Evolutionary conservation across 768 basidiomycete species (phyloP).

Genomic region (Agaricus sinodeliciosus): DNA sequence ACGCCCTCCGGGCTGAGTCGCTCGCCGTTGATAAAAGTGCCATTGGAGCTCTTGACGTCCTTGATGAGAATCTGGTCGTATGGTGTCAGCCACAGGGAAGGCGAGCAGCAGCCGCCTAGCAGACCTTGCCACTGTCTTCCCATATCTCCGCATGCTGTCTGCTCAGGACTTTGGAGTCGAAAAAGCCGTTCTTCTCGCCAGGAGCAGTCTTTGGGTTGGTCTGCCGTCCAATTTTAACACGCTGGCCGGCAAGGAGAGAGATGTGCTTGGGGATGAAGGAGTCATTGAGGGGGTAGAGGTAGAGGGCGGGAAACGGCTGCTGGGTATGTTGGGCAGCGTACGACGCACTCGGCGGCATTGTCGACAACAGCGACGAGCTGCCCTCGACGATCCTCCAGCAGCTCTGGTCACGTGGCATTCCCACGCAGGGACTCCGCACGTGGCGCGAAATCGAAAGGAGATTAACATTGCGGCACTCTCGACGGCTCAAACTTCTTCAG

Average conservation of each 20-base stretch:
- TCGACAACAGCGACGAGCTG: constrained; percentile 5
- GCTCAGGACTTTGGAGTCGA: constrained; percentile 91
- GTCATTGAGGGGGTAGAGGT: constrained; percentile 90
- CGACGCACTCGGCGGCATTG: constrained; percentile 18
- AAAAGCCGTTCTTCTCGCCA: constrained; percentile 90
- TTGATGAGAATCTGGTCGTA: constrained; percentile 86
- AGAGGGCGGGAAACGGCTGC: constrained; percentile 39
- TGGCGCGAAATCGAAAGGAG: no score
- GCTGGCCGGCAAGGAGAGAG: constrained; percentile 58
- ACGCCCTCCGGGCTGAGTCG: constrained; percentile 83
- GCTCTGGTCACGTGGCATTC: no score
- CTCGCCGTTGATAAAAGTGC: constrained; percentile 97
- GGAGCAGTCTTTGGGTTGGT: constrained; percentile 95
- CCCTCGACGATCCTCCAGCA: neutral
- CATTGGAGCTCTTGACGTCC: constrained; percentile 97
- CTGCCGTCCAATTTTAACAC: constrained; percentile 90
- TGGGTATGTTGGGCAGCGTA: constrained; percentile 18
- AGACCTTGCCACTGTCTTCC: constrained; percentile 85
- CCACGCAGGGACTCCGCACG: no score
- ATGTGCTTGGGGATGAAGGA: constrained; percentile 95
- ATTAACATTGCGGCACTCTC: no score
- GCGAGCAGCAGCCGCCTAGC: constrained; percentile 13
- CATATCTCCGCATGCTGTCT: constrained; percentile 98
- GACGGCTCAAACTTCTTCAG: no score
- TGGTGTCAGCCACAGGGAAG: constrained; percentile 9